Evolutionary conservation across 192 early-diverging fungal species (phyloP).

Genomic region (Coemansia asiatica): DNA sequence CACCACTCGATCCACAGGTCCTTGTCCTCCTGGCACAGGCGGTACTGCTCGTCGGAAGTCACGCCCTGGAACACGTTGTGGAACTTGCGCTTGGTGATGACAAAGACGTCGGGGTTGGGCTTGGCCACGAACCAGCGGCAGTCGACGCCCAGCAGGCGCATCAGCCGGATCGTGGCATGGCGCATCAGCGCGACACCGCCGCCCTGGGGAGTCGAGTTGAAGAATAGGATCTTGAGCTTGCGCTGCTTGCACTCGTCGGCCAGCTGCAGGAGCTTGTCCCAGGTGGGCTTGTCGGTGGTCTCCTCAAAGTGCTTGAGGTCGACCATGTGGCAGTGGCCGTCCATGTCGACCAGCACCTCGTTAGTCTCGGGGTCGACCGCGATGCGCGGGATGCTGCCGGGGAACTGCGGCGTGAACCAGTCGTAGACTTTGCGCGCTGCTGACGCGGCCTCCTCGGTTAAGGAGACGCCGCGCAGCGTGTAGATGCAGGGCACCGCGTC

Average conservation of each 20-base stretch:
- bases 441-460: constrained; percentile 70
- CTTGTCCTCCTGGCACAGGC: constrained; percentile 62
- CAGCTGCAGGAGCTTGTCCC: constrained; percentile 64
- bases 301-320: constrained; percentile 65
- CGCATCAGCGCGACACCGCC: constrained; percentile 90
- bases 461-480: constrained; percentile 59
- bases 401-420: constrained; percentile 70
- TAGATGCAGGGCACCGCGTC: constrained; percentile 75
- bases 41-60: constrained; percentile 57
- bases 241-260: constrained; percentile 57
- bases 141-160: constrained; percentile 66
- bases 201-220: constrained; percentile 83
- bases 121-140: constrained; percentile 77
- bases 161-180: constrained; percentile 73
- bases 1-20: constrained; percentile 62
- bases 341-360: constrained; percentile 73
- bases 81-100: constrained; percentile 86
- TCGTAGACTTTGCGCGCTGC: constrained; percentile 72
- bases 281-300: constrained; percentile 65
- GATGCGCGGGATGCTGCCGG: constrained; percentile 74
- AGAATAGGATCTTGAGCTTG: constrained; percentile 66
- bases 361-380: constrained; percentile 62
- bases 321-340: constrained; percentile 66
- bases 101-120: constrained; percentile 82
- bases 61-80: constrained; percentile 89